Conservation (phyloP, 2,329 filamentous ascomycete genomes). For the Phaeosphaeriaceae sp. region DNA sequence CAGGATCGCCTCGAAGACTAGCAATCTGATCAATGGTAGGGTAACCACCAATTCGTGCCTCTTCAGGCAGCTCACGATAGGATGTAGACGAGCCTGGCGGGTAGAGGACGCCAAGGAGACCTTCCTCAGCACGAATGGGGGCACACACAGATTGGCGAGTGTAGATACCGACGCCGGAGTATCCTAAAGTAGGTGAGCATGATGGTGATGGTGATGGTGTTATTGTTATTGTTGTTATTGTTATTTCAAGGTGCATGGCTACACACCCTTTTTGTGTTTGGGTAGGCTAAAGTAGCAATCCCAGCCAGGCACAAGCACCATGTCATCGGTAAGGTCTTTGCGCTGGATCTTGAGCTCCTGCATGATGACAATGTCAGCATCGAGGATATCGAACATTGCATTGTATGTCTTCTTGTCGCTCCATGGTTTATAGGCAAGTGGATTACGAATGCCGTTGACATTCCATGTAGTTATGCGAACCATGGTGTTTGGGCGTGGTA, state of each 20-base stretch:
- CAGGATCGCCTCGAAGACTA: slow-evolving; percentile 67
- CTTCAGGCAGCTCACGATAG: slow-evolving; percentile 76
- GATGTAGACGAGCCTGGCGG: slow-evolving; percentile 72
- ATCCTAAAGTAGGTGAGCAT: slow-evolving; percentile 64
- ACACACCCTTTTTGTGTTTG: slow-evolving; percentile 84
- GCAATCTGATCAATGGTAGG: slow-evolving; percentile 72
- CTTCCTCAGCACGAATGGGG: slow-evolving; percentile 90
- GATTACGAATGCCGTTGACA: slow-evolving; percentile 62
- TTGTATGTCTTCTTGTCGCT: slow-evolving; percentile 54
- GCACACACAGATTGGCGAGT: slow-evolving; percentile 85
- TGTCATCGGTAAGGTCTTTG: slow-evolving; percentile 91
- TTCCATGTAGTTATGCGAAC: slow-evolving; percentile 74
- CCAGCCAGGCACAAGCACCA: slow-evolving; percentile 94
- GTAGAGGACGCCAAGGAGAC: slow-evolving; percentile 81
- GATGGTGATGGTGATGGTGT: neutral
- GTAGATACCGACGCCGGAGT: slow-evolving; percentile 95
- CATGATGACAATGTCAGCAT: slow-evolving; percentile 91
- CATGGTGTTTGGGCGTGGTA: slow-evolving; percentile 56
- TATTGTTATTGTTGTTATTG: too few species aligned
- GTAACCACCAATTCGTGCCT: slow-evolving; percentile 87
- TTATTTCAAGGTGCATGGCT: neutral
- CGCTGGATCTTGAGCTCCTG: slow-evolving; percentile 96
- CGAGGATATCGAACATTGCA: slow-evolving; percentile 91
- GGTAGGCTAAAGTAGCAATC: slow-evolving; percentile 96
- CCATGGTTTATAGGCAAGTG: slow-evolving; percentile 62